Percentiles rank a stretch among this genome's conserved stretches.
Evolutionary conservation across 1,284 basidiomycete species (phyloP).

Genomic region (Sporisorium scitamineum): DNA sequence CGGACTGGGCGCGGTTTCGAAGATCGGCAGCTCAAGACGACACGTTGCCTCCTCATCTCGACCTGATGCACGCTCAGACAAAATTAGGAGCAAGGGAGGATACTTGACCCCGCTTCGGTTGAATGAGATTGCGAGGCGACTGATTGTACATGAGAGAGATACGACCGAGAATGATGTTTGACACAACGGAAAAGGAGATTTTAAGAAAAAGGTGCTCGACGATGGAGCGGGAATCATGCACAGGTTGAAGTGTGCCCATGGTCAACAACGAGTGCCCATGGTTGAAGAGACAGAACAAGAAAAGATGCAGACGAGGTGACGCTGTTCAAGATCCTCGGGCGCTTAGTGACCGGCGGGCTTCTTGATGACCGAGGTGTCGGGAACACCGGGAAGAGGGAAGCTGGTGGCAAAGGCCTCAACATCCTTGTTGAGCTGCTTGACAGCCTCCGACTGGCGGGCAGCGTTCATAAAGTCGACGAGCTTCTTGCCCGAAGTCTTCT

Average conservation of each 20-base stretch:
- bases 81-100: constrained; percentile 22
- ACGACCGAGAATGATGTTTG: constrained; percentile 8
- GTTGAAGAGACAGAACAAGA: constrained; percentile 14
- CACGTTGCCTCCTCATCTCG: too few species aligned
- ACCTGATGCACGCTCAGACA: too few species aligned
- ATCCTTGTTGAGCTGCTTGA: constrained; percentile 80
- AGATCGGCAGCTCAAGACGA: too few species aligned
- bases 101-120: constrained; percentile 50
- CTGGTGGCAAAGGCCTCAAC: constrained; percentile 82
- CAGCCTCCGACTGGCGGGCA: constrained; percentile 80
- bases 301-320: constrained; percentile 32
- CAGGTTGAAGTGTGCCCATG: constrained; percentile 53
- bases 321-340: background rate
- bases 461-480: constrained; percentile 90
- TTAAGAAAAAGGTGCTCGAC: constrained; percentile 20
- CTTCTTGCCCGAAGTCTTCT: constrained; percentile 95
- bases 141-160: constrained; percentile 39
- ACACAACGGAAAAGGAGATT: constrained; percentile 3
- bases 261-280: constrained; percentile 13
- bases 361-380: constrained; percentile 73
- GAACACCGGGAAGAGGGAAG: constrained; percentile 93
- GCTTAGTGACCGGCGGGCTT: constrained; percentile 51
- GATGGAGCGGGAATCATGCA: constrained; percentile 45
- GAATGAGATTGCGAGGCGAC: constrained; percentile 55
- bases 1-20: too few species aligned